A percentile compares a stretch with the other conserved stretches of the same genome.
Conservation (phyloP, 768 basidiomycete genomes). For the Naganishia kalamii region DNA sequence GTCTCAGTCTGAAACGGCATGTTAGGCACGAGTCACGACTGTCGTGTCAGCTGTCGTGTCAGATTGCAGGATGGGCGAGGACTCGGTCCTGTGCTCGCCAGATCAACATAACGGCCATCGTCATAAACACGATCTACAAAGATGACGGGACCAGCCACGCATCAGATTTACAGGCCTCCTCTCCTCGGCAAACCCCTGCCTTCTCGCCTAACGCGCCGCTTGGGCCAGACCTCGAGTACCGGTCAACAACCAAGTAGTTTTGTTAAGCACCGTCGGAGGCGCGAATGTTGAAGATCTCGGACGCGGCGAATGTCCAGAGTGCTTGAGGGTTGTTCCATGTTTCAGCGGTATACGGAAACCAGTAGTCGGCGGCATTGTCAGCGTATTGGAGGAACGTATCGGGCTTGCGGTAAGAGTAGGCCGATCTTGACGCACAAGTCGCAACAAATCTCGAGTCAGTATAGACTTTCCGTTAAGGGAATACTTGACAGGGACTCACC, state of each 20-base stretch:
- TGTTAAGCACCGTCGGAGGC: not conserved
- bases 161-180: too few species aligned
- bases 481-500: not conserved
- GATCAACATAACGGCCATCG: too few species aligned
- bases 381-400: not conserved
- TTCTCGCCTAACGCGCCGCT: too few species aligned
- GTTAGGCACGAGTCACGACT: too few species aligned
- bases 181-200: too few species aligned
- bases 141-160: too few species aligned
- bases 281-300: not conserved
- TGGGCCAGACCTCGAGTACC: too few species aligned
- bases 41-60: too few species aligned
- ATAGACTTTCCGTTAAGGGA: not conserved
- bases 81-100: too few species aligned
- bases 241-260: too few species aligned
- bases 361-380: not conserved
- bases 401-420: not conserved
- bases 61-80: too few species aligned
- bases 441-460: not conserved
- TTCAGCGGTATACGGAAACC: slow-evolving; percentile 1
- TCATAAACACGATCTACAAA: too few species aligned
- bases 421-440: not conserved
- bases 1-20: not conserved
- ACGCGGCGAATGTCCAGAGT: not conserved
- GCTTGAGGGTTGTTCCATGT: slow-evolving; percentile 7